Evolutionary conservation across 2,329 filamentous ascomycete species (phyloP).

Genomic region (Trichophyton equinum): DNA sequence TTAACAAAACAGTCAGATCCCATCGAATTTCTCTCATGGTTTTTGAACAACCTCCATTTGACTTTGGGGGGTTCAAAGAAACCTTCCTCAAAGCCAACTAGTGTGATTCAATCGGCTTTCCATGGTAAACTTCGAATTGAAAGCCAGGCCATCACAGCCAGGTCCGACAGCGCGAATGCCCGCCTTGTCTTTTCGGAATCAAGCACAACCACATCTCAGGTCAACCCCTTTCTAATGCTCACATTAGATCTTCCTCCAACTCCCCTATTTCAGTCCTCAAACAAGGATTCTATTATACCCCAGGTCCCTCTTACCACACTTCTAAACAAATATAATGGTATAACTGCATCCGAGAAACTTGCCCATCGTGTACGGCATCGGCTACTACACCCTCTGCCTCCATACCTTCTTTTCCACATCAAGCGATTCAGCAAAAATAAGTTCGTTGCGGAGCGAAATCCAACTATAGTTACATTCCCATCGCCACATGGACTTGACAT

Average conservation of each 20-base stretch:
- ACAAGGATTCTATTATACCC: constrained; percentile 92
- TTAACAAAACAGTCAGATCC: constrained; percentile 86
- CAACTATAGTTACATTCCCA: constrained; percentile 95
- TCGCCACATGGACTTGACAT: constrained; percentile 72
- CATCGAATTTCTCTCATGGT: constrained; percentile 94
- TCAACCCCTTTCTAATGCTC: constrained; percentile 74
- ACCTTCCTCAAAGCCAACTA: constrained; percentile 51
- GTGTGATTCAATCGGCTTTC: constrained; percentile 83
- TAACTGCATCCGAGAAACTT: constrained; percentile 74
- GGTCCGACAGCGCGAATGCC: constrained; percentile 67
- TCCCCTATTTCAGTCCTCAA: constrained; percentile 89
- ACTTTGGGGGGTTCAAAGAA: constrained; percentile 83
- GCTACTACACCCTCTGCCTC: constrained; percentile 77
- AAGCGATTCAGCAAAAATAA: constrained; percentile 97
- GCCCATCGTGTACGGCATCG: constrained; percentile 81
- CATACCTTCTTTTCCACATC: constrained; percentile 84
- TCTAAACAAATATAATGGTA: constrained; percentile 83
- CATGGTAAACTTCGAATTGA: constrained; percentile 87
- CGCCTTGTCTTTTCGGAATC: constrained; percentile 88
- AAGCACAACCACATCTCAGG: constrained; percentile 62
- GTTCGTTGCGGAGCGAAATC: constrained; percentile 90
- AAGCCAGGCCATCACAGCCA: constrained; percentile 84
- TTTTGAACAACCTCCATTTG: constrained; percentile 88
- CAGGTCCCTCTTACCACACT: constrained; percentile 61
- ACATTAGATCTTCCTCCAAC: constrained; percentile 86